Evolutionary conservation across 345 rosid species (phyloP).

Genomic region (Lagerstroemia speciosa): DNA sequence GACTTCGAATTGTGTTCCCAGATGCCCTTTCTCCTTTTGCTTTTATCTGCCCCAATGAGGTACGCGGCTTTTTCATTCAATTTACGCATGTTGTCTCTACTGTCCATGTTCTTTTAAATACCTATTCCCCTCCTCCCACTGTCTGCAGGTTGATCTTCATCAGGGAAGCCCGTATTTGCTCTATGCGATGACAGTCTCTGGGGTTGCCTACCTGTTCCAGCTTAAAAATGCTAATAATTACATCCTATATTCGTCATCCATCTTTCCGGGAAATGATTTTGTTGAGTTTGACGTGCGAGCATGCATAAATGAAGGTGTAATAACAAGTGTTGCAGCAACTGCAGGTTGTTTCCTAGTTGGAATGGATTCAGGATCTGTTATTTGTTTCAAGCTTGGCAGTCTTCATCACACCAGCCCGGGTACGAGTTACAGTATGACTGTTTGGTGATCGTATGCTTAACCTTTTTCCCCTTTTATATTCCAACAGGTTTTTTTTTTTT

Average conservation of each 20-base stretch:
- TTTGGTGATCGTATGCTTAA: neutral
- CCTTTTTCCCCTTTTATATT: too few relatives aligned
- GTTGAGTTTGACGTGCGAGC: conserved; percentile 37
- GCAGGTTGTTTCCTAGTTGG: conserved; percentile 57
- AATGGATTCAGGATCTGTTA: conserved; percentile 56
- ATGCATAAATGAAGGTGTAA: conserved; percentile 20
- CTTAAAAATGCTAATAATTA: conserved; percentile 33
- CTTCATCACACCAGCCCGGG: conserved; percentile 48
- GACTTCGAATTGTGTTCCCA: conserved; percentile 58
- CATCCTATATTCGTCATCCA: conserved; percentile 22
- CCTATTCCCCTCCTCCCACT: neutral
- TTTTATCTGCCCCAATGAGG: conserved; percentile 42
- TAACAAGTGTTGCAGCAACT: conserved; percentile 50
- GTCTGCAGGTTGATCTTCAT: conserved; percentile 26
- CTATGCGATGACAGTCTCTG: conserved; percentile 50
- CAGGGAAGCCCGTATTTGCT: conserved; percentile 32
- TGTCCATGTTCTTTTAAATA: neutral
- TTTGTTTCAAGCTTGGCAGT: conserved; percentile 43
- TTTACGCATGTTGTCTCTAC: neutral
- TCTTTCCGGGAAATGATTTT: conserved; percentile 39
- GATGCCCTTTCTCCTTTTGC: conserved; percentile 61
- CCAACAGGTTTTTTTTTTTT: too few relatives aligned
- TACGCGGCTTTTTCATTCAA: conserved; percentile 1
- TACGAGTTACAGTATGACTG: conserved; percentile 12
- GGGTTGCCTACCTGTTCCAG: conserved; percentile 54